A percentile compares a stretch with the other conserved stretches of the same genome.
phyloP scores from a whole-genome alignment of 176 grass and related monocot genomes.

The Paspalum notatum region DNA sequence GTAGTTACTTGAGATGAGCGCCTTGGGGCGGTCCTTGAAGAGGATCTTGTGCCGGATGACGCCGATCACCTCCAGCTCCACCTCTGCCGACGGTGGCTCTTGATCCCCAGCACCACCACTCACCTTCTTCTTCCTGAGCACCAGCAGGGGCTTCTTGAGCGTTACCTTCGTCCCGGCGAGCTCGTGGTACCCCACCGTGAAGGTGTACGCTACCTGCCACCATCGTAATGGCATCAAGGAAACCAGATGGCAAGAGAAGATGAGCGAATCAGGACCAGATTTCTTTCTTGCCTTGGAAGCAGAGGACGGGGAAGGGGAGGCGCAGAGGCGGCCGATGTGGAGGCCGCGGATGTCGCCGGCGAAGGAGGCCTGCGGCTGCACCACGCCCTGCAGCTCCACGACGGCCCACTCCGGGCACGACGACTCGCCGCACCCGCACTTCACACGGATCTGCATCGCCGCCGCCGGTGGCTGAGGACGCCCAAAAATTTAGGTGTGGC shows the following conservation, averaged over 20 bases:
- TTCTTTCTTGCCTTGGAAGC: conserved; percentile 55
- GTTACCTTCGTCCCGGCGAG: conserved; percentile 67
- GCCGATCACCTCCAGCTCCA: conserved; percentile 79
- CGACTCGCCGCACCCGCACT: conserved; percentile 62
- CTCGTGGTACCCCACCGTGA: conserved; percentile 95
- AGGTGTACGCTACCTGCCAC: conserved; percentile 65
- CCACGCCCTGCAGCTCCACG: conserved; percentile 86
- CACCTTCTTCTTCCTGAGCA: conserved; percentile 70
- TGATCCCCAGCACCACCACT: not conserved
- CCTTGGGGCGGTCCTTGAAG: conserved; percentile 90
- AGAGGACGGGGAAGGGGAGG: conserved; percentile 47
- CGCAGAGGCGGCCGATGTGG: conserved; percentile 84
- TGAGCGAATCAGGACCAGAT: not conserved
- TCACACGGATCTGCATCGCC: conserved; percentile 78
- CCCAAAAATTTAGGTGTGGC: no score
- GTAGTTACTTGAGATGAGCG: conserved; percentile 78
- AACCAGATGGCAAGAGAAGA: not conserved
- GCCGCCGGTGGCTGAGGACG: no score
- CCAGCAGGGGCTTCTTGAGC: conserved; percentile 84
- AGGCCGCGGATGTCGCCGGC: conserved; percentile 66
- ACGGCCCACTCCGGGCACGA: conserved; percentile 83
- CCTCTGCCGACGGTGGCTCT: not conserved
- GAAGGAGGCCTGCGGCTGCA: conserved; percentile 68
- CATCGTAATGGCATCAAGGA: not conserved
- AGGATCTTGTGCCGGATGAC: conserved; percentile 90